Base-by-base conservation (phyloP, 306 rosid genomes). In the Leucaena leucocephala region DNA sequence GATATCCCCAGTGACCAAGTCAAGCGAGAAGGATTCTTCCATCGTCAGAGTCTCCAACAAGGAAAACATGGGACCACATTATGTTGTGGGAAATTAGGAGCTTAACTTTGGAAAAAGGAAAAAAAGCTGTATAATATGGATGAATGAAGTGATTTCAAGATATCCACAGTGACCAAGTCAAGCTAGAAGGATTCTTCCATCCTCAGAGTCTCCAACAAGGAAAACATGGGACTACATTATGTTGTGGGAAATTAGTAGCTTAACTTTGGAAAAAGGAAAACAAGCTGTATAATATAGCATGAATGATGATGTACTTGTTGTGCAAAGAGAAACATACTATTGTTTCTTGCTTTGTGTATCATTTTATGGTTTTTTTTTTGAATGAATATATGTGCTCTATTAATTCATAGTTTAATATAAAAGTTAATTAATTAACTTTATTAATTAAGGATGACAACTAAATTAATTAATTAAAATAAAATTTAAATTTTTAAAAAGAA, bases 1-100 rank as follows among this genome's bases (percentile, higher is more conserved):
- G 58, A 33, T 59, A 45, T 81, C 88, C 70, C 85, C 86, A 15
- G 36, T 77, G 45, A 27, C 75, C 35, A 78, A 74, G 79, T 74
- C 81, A 84, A 48, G 19, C 72, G 91, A 79, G 71, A 83, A 82
- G 65, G 87, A 78, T 61, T 72, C 81, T 61, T 76, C 81, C 10
- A 5, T 81, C 43, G 40, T 76, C 1, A 83, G 58, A 69, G 57
- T 57, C 57, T 88, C 78, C 61, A 74, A 83, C 82, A 84, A 86
- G 78, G 91, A 88, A 80, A 88, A 88, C 75, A 2, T 82, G 80
- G 86, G 76, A 67, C 84, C 82, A 10, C 74, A 49, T 3, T 57
- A 82, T 82, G 78, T 63, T 76, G 58, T 80, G 67, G 83, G 81
- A 77, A 80, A 69, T 74, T 86, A 86, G 83, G n/a, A n/a, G n/a